Percentiles rank a stretch among this genome's conserved stretches.
These are phyloP conservation scores for Cercophora newfieldiana DNA, from an alignment of 495 filamentous ascomycete genomes.

Conservation along the genomic window DNA sequence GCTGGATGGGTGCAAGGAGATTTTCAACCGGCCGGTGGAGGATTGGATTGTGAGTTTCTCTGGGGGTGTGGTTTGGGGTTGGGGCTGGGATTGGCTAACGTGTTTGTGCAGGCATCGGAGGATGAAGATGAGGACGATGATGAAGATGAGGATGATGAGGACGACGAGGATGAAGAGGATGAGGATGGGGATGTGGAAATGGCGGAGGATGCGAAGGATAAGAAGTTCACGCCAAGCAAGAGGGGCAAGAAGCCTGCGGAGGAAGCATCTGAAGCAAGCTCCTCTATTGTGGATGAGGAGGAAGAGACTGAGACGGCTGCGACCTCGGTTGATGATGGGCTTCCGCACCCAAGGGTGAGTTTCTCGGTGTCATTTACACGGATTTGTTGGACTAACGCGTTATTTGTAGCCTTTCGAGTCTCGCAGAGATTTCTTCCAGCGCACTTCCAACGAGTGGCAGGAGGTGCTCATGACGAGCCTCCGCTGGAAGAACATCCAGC, in stretches of 20 bases:
- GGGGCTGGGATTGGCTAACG: slow-evolving; percentile 24
- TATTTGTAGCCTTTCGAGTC: slow-evolving; percentile 83
- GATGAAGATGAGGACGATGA: slow-evolving; percentile 69
- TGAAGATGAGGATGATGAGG: slow-evolving; percentile 68
- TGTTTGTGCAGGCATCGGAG: slow-evolving; percentile 52
- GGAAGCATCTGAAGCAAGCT: slow-evolving; percentile 38
- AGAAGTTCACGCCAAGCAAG: slow-evolving; percentile 42
- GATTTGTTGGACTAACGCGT: slow-evolving; percentile 36
- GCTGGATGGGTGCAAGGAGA: slow-evolving; percentile 85
- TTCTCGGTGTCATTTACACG: neutral
- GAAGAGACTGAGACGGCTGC: slow-evolving; percentile 48
- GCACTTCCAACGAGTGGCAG: slow-evolving; percentile 90
- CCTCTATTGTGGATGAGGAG: slow-evolving; percentile 41
- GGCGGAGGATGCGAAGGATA: slow-evolving; percentile 35
- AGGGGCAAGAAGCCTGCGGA: slow-evolving; percentile 48
- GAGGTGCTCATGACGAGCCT: slow-evolving; percentile 70
- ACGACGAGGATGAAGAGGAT: slow-evolving; percentile 58
- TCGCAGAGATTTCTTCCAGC: slow-evolving; percentile 85
- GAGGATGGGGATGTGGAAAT: slow-evolving; percentile 56
- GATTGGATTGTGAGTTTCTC: slow-evolving; percentile 69
- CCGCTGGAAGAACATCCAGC: slow-evolving; percentile 57
- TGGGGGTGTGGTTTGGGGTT: neutral
- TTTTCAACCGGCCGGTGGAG: slow-evolving; percentile 79
- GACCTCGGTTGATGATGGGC: slow-evolving; percentile 54
- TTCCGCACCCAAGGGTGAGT: slow-evolving; percentile 58